Conservation (phyloP, 768 basidiomycete species). For the Gautieria morchelliformis region DNA sequence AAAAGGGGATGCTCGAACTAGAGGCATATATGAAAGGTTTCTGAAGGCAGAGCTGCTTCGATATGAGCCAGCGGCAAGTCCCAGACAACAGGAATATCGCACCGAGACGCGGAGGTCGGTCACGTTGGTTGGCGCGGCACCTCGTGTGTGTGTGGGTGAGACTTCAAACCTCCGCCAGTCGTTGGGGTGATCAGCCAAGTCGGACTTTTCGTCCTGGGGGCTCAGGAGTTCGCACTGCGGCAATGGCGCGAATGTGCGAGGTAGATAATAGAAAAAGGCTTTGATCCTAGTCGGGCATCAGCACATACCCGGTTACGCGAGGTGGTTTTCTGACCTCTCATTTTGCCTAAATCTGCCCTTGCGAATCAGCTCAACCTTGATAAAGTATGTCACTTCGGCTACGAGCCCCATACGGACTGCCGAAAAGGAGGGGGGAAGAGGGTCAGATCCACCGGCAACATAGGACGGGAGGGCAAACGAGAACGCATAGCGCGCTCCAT, state of each 20-base stretch:
- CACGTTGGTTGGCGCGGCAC: not conserved
- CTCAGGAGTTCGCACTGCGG: too few relatives aligned
- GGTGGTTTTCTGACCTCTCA: not conserved
- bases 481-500: constrained; percentile 23
- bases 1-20: not conserved
- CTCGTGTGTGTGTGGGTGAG: not conserved
- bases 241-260: constrained; percentile 3
- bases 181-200: not conserved
- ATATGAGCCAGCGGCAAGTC: not conserved
- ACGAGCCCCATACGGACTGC: constrained; percentile 21
- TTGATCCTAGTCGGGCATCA: not conserved
- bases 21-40: not conserved
- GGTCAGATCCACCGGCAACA: constrained; percentile 18
- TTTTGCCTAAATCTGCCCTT: constrained; percentile 19
- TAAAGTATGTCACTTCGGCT: constrained; percentile 25
- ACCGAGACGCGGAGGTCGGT: constrained; percentile 2
- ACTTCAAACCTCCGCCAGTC: not conserved
- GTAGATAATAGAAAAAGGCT: constrained; percentile 6
- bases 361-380: constrained; percentile 30
- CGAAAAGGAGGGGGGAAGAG: constrained; percentile 32
- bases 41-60: not conserved
- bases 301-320: not conserved
- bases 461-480: constrained; percentile 30
- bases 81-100: not conserved
- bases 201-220: not conserved